These are phyloP conservation scores for Aspergillus melleus DNA, from an alignment of 2,329 filamentous ascomycete genomes.

Conservation along the genomic window DNA sequence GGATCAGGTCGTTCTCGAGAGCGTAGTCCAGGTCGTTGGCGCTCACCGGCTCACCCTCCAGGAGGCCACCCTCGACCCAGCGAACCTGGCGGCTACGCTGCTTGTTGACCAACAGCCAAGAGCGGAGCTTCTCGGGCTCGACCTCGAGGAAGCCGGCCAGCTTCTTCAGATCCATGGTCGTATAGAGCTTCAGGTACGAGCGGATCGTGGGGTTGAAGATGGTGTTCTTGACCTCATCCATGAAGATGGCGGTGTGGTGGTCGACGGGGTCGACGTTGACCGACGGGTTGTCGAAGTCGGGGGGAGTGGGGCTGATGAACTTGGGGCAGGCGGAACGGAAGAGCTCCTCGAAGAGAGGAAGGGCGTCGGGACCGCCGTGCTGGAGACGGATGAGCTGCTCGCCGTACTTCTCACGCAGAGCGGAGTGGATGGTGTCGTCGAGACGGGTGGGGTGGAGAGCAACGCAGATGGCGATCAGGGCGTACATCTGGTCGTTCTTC, in stretches of 20 bases:
- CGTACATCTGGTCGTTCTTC: constrained; percentile 99
- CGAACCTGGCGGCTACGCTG: constrained; percentile 95
- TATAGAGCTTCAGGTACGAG: constrained; percentile 98
- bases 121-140: constrained; percentile 90
- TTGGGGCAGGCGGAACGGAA: constrained; percentile 98
- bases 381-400: constrained; percentile 97
- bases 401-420: constrained; percentile 97
- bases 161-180: constrained; percentile 98
- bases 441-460: constrained; percentile 96
- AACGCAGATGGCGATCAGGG: constrained; percentile 96
- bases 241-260: constrained; percentile 96
- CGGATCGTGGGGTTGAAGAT: constrained; percentile 97
- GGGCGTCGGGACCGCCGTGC: constrained; percentile 89
- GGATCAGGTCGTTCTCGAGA: constrained; percentile 93
- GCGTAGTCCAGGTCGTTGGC: constrained; percentile 97
- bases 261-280: constrained; percentile 95
- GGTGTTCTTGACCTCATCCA: constrained; percentile 99
- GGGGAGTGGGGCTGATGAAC: constrained; percentile 96
- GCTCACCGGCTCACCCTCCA: constrained; percentile 91
- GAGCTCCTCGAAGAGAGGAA: constrained; percentile 96
- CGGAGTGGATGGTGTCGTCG: constrained; percentile 98
- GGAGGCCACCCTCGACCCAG: constrained; percentile 84
- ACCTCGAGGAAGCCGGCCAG: constrained; percentile 96
- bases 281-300: constrained; percentile 96
- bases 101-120: constrained; percentile 96